These are phyloP conservation scores for Nemania sp. DNA, from an alignment of 2,329 filamentous ascomycete species.

Conservation along the genomic window DNA sequence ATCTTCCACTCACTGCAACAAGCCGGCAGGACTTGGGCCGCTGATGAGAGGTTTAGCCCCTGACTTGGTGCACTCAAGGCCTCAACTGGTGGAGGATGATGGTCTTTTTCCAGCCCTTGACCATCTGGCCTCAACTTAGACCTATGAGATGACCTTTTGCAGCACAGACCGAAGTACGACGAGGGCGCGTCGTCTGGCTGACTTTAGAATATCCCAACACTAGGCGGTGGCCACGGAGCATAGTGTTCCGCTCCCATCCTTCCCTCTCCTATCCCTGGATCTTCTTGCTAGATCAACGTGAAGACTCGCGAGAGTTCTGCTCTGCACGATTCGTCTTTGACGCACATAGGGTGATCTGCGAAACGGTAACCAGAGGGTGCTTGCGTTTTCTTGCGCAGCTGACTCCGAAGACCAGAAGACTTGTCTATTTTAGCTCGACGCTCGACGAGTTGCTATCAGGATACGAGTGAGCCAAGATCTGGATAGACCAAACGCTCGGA, in stretches of 20 bases:
- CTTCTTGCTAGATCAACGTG: no score
- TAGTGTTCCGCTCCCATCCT: conserved; percentile 17
- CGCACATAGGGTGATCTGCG: no score
- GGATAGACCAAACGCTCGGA: no score
- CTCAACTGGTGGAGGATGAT: no score
- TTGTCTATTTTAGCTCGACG: conserved; percentile 18
- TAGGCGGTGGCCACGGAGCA: no score
- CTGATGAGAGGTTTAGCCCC: no score
- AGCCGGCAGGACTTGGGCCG: no score
- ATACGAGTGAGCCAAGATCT: conserved; percentile 9
- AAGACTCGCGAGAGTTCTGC: conserved; percentile 26
- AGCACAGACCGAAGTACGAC: conserved; percentile 10
- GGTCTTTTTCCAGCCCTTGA: conserved; percentile 8
- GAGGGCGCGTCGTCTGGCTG: conserved; percentile 23
- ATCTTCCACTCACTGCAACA: neutral
- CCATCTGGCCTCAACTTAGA: conserved; percentile 23
- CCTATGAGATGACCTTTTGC: conserved; percentile 20
- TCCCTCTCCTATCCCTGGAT: conserved; percentile 17
- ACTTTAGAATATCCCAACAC: conserved; percentile 19
- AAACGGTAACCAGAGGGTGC: no score
- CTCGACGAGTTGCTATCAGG: conserved; percentile 19
- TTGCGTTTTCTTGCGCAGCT: no score
- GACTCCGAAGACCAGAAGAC: no score
- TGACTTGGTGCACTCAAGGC: no score
- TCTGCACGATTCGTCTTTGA: no score